These are phyloP conservation scores for Nemania bipapillata DNA, from an alignment of 2,329 filamentous ascomycete species.

Conservation along the genomic window DNA sequence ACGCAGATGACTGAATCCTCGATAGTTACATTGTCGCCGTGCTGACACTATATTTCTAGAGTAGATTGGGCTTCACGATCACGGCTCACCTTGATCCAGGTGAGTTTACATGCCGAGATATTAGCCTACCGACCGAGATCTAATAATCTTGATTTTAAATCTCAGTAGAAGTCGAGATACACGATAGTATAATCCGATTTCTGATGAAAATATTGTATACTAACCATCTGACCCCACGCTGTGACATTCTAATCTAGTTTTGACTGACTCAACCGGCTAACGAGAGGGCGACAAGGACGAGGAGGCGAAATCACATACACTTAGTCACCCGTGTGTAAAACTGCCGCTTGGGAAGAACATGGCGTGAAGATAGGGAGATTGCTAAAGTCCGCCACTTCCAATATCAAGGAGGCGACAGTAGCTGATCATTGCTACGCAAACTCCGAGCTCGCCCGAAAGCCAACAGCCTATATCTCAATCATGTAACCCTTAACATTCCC, in stretches of 20 bases:
- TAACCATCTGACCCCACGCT: neutral
- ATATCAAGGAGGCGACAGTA: neutral
- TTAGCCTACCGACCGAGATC: neutral
- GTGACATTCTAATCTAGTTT: neutral
- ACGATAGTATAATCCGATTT: too few relatives aligned
- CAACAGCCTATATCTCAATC: neutral
- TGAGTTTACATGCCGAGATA: neutral
- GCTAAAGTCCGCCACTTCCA: neutral
- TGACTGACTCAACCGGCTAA: neutral
- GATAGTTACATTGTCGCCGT: neutral
- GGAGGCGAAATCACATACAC: neutral
- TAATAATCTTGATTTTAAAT: neutral
- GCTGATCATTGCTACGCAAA: neutral
- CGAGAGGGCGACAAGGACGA: neutral
- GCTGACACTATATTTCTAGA: neutral
- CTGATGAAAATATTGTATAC: neutral
- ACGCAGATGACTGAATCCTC: neutral
- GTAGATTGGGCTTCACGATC: neutral
- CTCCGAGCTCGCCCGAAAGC: neutral
- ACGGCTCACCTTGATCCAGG: neutral
- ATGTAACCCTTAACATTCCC: neutral
- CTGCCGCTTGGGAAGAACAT: neutral
- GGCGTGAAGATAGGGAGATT: neutral
- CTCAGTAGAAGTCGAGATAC: neutral
- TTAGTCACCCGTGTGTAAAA: neutral